Base-by-base conservation (phyloP, 345 rosid genomes). In the Citrus inodora region DNA sequence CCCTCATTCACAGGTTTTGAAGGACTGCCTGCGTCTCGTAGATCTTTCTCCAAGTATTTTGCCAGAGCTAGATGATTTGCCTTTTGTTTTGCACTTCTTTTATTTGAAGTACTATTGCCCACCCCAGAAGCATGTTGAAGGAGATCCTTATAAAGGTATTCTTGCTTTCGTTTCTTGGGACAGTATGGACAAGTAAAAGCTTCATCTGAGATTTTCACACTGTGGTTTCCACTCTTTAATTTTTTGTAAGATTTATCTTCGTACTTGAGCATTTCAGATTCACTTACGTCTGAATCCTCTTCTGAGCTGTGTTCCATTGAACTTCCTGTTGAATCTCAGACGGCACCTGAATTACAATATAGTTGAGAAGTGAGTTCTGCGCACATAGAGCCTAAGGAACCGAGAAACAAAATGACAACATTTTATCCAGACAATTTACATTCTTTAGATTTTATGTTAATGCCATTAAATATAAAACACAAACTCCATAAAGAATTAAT, bases 41-140 rank as follows among this genome's bases (percentile, higher is more conserved):
- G 71, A 85, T 90, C 96, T 14, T 89, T 89, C 55, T 81, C 87
- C 83, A 96, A 84, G 85, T 92, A 96, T 71, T 86, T 94, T 42
- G 83, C 88, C 78, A 96, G 84, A 63, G 99, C 98, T 48, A 90
- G 87, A 87, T 96, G 99, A 81, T 83, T 85, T 14, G 95, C 98
- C 82, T 89, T 96, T 83, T 87, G 95, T 73, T 89, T 91, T 3
- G 80, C 76, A 71, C 88, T 90, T 79, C 99, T 83, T 83, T 96
- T 93, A 51, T 83, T 84, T 4, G 98, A 95, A 16, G 67, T 55
- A 78, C 99, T 96, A 65, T 85, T 87, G 73, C 98, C 98, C 77
- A 96, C 98, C 55, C 97, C 99, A 59, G 95, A 90, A 77, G 98
- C 99, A 89, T 96, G 99, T 73, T 96, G 98, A 75, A 94, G 92